Evolutionary conservation across 805 yeast genomes (phyloP).

Genomic region (Kodamaea nitidulidarum): DNA sequence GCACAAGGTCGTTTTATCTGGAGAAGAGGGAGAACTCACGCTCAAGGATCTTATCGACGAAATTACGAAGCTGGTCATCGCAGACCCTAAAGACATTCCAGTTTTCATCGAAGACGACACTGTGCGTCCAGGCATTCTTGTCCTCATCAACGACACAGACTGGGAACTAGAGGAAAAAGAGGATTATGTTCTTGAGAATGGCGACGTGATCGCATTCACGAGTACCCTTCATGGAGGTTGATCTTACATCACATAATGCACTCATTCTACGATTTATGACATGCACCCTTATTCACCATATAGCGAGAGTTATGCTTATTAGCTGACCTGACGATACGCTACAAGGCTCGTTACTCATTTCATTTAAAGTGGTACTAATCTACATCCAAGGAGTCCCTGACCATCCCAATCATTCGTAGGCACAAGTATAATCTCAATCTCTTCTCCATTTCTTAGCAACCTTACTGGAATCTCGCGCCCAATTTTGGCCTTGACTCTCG

Average conservation of each 20-base stretch:
- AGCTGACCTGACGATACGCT: too few relatives aligned
- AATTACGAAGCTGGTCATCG: conserved; percentile 52
- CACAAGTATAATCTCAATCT: conserved; percentile 17
- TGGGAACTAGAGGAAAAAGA: conserved; percentile 95
- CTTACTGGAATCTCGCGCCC: conserved; percentile 24
- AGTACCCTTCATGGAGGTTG: conserved; percentile 94
- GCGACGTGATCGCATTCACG: conserved; percentile 81
- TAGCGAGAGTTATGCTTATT: too few relatives aligned
- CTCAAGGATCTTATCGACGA: conserved; percentile 52
- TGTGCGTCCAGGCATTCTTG: conserved; percentile 88
- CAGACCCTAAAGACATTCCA: conserved; percentile 58
- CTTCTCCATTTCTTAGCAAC: conserved; percentile 28
- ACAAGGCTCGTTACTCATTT: too few relatives aligned
- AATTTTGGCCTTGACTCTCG: conserved; percentile 38
- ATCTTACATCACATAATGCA: too few relatives aligned
- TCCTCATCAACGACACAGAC: conserved; percentile 88
- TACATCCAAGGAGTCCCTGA: conserved; percentile 66
- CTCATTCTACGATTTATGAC: too few relatives aligned
- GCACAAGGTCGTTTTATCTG: conserved; percentile 42
- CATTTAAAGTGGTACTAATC: conserved; percentile 39
- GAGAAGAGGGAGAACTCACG: conserved; percentile 42
- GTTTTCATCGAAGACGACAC: conserved; percentile 80
- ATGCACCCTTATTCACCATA: too few relatives aligned
- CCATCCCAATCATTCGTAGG: conserved; percentile 64
- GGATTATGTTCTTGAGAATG: conserved; percentile 67